Percentiles rank a stretch among this genome's conserved stretches.
phyloP scores from a whole-genome alignment of 148 eudicot species.

The Fagopyrum homotropicum region DNA sequence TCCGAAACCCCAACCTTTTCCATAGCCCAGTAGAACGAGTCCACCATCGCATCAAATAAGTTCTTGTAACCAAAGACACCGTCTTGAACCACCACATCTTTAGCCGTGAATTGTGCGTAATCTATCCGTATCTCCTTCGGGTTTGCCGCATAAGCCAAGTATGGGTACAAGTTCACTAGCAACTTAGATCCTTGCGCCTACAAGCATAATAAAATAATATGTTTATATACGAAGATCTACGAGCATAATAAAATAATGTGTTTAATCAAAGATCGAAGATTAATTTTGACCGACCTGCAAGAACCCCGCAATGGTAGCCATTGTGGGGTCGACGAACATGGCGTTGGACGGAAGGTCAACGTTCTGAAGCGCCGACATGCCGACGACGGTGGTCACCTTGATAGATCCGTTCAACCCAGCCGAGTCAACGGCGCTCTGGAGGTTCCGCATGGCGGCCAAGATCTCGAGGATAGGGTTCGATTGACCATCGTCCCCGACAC shows the following conservation, averaged over 20 bases:
- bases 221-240: too few species aligned
- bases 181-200: constrained; percentile 17
- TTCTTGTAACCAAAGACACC: constrained; percentile 25
- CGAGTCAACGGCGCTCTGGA: constrained; percentile 20
- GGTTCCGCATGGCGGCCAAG: constrained; percentile 42
- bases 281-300: not conserved
- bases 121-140: constrained; percentile 23
- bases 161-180: constrained; percentile 43
- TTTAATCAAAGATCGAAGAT: too few species aligned
- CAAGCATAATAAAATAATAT: too few species aligned
- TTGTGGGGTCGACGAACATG: not conserved
- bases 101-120: constrained; percentile 33
- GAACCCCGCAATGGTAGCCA: constrained; percentile 16
- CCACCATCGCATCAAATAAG: constrained; percentile 41
- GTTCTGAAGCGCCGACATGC: constrained; percentile 22
- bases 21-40: constrained; percentile 10
- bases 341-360: constrained; percentile 45
- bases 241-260: too few species aligned
- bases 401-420: constrained; percentile 16
- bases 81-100: constrained; percentile 20
- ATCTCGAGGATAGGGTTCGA: constrained; percentile 22
- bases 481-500: constrained; percentile 46
- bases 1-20: constrained; percentile 9
- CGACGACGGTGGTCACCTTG: constrained; percentile 35
- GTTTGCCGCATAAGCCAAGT: constrained; percentile 32